Percentiles rank a stretch among this genome's conserved stretches.
Conservation (phyloP, 768 basidiomycete genomes). For the Grammothele lineata region DNA sequence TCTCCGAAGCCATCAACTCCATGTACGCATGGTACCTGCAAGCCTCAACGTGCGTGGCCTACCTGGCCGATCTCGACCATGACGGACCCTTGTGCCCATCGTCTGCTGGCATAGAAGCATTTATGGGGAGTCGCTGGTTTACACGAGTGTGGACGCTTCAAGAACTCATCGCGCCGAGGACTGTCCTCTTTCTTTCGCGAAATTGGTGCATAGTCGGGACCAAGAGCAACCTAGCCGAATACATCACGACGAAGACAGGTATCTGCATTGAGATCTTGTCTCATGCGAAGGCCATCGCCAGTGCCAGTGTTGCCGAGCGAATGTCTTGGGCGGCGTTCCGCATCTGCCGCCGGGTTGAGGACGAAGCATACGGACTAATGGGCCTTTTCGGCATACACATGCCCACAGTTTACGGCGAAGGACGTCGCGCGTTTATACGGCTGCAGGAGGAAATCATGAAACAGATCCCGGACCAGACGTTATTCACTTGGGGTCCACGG, state of each 20-base stretch:
- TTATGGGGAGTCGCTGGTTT: not conserved
- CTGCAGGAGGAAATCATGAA: conserved; percentile 2
- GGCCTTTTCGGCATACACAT: not conserved
- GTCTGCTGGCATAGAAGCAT: not conserved
- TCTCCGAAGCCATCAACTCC: conserved; percentile 4
- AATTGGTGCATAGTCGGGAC: not conserved
- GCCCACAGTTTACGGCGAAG: not conserved
- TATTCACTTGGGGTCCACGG: not conserved
- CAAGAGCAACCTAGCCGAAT: not conserved
- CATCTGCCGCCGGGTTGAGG: not conserved
- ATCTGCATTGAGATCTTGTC: not conserved
- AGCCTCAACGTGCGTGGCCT: not conserved
- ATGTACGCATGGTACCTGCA: conserved; percentile 6
- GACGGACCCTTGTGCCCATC: no score
- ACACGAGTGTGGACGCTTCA: not conserved
- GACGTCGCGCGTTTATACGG: not conserved
- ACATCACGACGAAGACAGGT: not conserved
- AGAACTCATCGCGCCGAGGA: not conserved
- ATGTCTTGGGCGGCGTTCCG: not conserved
- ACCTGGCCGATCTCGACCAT: conserved; percentile 1
- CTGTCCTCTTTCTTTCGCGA: not conserved
- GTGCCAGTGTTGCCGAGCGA: not conserved
- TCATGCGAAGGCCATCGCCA: not conserved
- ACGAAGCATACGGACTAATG: not conserved
- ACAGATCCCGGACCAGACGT: not conserved